phyloP scores from a whole-genome alignment of 208 protist species.

The Kentomonas sorsogonicus region DNA sequence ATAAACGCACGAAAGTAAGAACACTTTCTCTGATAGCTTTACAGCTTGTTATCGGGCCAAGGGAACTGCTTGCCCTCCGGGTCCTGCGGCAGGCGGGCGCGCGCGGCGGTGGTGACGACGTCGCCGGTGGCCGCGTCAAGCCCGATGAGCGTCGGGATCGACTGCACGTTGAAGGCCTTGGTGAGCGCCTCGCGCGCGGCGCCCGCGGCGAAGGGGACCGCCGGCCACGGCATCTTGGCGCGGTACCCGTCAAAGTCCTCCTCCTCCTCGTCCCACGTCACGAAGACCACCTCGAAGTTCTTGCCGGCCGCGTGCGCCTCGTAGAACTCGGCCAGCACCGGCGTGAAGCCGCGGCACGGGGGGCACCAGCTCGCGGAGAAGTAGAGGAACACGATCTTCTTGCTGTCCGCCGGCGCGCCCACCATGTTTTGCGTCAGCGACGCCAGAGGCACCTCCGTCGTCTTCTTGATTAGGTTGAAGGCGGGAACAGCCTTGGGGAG shows the following conservation, averaged over 20 bases:
- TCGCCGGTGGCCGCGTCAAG: conserved; percentile 73
- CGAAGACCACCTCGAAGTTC: conserved; percentile 59
- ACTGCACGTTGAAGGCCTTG: conserved; percentile 52
- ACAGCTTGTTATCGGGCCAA: conserved; percentile 30
- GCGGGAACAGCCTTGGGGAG: too few species aligned
- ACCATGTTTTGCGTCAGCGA: too few species aligned
- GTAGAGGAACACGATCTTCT: conserved; percentile 58
- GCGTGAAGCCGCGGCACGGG: conserved; percentile 81
- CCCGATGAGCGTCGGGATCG: conserved; percentile 74
- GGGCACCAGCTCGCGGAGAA: conserved; percentile 87
- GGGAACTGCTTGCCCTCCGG: conserved; percentile 66
- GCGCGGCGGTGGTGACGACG: conserved; percentile 55
- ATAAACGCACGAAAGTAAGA: too few species aligned
- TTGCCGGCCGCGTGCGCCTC: conserved; percentile 23
- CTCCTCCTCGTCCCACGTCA: conserved; percentile 36
- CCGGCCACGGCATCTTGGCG: conserved; percentile 78
- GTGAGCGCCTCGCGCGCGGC: conserved; percentile 39
- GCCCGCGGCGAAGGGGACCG: conserved; percentile 55
- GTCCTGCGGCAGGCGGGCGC: conserved; percentile 49
- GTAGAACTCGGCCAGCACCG: conserved; percentile 63
- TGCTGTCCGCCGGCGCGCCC: too few species aligned
- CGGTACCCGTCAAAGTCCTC: conserved; percentile 29
- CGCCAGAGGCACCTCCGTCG: too few species aligned
- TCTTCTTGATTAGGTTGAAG: too few species aligned
- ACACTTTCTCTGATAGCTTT: too few species aligned